phyloP scores from a whole-genome alignment of 192 early-diverging fungal genomes.

The Allomyces macrogynus region DNA sequence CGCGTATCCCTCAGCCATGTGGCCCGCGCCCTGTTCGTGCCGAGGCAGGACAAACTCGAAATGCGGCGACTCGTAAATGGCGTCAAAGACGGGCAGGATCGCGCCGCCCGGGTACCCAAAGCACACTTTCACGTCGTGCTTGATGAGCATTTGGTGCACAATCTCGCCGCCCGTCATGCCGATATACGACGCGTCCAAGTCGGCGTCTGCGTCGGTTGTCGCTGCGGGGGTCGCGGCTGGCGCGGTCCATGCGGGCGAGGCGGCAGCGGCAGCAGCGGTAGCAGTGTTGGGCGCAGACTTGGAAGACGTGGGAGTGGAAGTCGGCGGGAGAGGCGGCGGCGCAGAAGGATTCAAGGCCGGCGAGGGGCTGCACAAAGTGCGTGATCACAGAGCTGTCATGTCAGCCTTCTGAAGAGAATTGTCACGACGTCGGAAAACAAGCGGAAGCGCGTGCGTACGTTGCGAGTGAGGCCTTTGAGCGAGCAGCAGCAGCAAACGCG shows the following conservation, averaged over 20 bases:
- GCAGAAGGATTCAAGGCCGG: constrained; percentile 5
- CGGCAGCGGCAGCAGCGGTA: constrained; percentile 7
- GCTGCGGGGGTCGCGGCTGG: constrained; percentile 5
- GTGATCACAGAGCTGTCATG: constrained; percentile 3
- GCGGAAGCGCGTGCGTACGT: neutral
- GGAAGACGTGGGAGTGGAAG: neutral
- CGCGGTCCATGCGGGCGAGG: constrained; percentile 4
- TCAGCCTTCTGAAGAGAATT: neutral
- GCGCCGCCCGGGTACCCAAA: constrained; percentile 99
- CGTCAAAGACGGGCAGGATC: constrained; percentile 95
- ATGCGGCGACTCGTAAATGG: constrained; percentile 84
- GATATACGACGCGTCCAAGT: constrained; percentile 63
- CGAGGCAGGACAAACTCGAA: constrained; percentile 93
- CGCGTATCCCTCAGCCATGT: constrained; percentile 96
- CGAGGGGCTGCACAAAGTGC: constrained; percentile 5
- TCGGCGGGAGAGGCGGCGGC: constrained; percentile 12
- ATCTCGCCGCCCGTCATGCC: constrained; percentile 95
- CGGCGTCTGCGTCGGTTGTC: constrained; percentile 11
- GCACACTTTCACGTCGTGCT: constrained; percentile 56
- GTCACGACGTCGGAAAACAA: neutral
- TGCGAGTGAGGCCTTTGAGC: neutral
- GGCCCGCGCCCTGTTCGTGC: constrained; percentile 96
- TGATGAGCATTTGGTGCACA: constrained; percentile 97
- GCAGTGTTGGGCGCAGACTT: constrained; percentile 6
- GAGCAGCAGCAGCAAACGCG: neutral